These are phyloP conservation scores for Gastroboletus turbinatus DNA, from an alignment of 1,284 basidiomycete species.

Conservation along the genomic window DNA sequence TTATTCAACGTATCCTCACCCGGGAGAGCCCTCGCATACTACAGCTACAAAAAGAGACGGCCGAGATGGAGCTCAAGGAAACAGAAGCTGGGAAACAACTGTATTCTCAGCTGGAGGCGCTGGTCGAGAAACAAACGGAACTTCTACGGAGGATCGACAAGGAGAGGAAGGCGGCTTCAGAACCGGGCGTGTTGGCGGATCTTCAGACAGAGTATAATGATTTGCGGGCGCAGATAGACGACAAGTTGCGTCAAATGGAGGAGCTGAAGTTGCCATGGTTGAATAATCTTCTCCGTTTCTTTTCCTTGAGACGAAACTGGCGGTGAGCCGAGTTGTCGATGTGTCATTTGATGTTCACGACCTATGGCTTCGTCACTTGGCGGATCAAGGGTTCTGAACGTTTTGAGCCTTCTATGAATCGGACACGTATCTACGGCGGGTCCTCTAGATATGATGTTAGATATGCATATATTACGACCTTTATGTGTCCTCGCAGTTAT, in stretches of 20 bases:
- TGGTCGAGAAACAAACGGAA: slow-evolving; percentile 1
- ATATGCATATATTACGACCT: not conserved
- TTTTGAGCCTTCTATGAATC: too few species aligned
- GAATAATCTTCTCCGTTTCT: not conserved
- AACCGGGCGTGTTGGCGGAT: not conserved
- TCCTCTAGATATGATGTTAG: too few species aligned
- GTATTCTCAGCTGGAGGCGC: slow-evolving; percentile 4
- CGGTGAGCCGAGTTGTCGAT: not conserved
- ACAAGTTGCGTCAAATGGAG: slow-evolving; percentile 12
- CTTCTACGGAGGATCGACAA: slow-evolving; percentile 7
- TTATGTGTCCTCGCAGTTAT: not conserved
- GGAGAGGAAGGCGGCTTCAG: slow-evolving; percentile 1
- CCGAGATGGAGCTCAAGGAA: slow-evolving; percentile 4
- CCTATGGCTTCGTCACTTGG: not conserved
- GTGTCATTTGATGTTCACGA: not conserved
- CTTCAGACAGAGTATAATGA: slow-evolving; percentile 13
- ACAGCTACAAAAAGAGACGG: slow-evolving; percentile 2
- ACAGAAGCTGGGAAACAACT: slow-evolving; percentile 7
- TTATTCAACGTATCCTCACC: slow-evolving; percentile 8
- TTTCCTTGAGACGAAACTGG: not conserved
- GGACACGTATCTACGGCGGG: not conserved
- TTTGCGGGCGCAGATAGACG: slow-evolving; percentile 6
- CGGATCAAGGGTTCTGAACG: not conserved
- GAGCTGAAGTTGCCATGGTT: slow-evolving; percentile 8
- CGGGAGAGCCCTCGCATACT: not conserved